Evolutionary conservation across 1,284 basidiomycete genomes (phyloP), one percentile per base, ranked within the genome.

Genomic region (Caloboletus inedulis): DNA sequence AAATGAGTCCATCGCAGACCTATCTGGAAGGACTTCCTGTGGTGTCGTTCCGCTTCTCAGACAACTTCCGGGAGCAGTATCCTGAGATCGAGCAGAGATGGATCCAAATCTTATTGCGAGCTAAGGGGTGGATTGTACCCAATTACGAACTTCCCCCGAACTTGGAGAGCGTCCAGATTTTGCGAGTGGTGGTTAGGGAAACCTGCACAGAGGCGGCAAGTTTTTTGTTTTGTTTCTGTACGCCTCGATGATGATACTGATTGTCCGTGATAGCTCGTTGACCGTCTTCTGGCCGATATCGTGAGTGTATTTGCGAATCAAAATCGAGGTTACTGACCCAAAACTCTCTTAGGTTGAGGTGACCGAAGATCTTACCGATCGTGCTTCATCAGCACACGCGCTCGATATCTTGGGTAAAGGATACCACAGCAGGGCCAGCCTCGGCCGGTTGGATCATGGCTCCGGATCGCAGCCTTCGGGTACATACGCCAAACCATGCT

Each of bases 31-130:
- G 91, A 3, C 76, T 98, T 19, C 95, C 95, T 4, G 94, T 98
- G 14, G 92, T 98, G 0, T 76, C 91, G 0, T 98, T 98, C 85
- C 80, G 85, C 46, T 95, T 97, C 77, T 87, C 87, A 1, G 87
- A 97, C 64, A 72, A 77, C 14, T 89, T 92, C 75, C 78, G 84
- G 66, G 50, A 77, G 56, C 69, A 86, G 52, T 70, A 91, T 64
- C 91, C 91, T 0, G 77, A 87, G 29, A 65, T 94, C 42, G 77
- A 94, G 69, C 95, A 98, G 71, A 82, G 81, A 56, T 96, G 93
- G 91, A 84, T 98, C 39, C 95, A 98, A 65, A 86, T 81, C 0
- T 74, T 92, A 3, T 72, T 94, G 25, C 77, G 91, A 44, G 74
- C 79, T 14, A 89, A 85, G 67, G 87, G 89, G 56, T 94, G 91